Evolutionary conservation across 441 rosid genomes (phyloP), one percentile per base, ranked within the genome.

Genomic region (Cnidoscolus chayamansa): DNA sequence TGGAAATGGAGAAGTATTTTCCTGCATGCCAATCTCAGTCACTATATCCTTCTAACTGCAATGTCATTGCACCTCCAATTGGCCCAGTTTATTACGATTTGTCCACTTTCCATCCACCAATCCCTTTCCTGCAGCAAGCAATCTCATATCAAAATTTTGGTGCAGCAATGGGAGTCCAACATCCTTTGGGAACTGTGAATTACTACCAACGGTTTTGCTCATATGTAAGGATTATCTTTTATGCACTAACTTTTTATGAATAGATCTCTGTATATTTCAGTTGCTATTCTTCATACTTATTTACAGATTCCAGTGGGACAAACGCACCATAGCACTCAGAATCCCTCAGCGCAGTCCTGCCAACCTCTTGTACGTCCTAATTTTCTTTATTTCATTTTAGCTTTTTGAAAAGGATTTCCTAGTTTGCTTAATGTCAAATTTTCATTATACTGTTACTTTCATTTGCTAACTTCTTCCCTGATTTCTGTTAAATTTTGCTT

Each of bases 1-100:
- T 57, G 82, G 79, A 71, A 60, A 37, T 77, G 77, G 92, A 80
- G 72, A 78, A 65, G 32, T 50, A 67, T 32, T 48, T 51, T 65
- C n/a, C 66, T 60, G 76, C 43, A 15, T 45, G 11, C 51, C 74
- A 65, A 10, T 45, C 69, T 10, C 78, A 68, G 63, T 25, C 72
- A 60, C 25, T 17, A 31, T 65, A 67, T 49, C 74, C 71, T 59
- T 50, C 77, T 53, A 71, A 69, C 74, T 50, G 10, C 72, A 70
- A 55, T 72, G 65, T 70, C 45, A 9, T 30, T 69, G 47, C 71
- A 48, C 72, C 74, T 67, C 79, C 73, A 15, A 45, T 63, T 71
- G 40, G 9, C 54, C 74, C 78, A 45, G 9, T 48, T 37, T 79
- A 68, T 76, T 67, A n/a, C 60, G 16, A 57, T 68, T 69, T 51